Base-by-base conservation (phyloP, 192 early-diverging fungal genomes). In the Piromyces finnis region DNA sequence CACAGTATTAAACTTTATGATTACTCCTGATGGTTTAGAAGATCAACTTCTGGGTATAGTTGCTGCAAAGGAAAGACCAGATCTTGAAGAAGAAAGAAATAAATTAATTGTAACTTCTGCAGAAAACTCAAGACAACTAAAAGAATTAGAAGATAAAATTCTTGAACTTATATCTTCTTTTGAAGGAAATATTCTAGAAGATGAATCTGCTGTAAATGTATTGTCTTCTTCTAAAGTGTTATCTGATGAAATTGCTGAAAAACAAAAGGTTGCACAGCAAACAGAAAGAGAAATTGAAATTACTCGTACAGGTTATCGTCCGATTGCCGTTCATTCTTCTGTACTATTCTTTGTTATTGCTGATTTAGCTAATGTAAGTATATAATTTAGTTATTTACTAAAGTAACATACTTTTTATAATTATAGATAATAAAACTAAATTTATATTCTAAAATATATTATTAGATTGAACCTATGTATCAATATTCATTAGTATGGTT, bases 31-130 rank as follows among this genome's bases (percentile, higher is more conserved):
- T 80, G 89, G 89, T 80, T 82, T 90, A 18, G 89, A 90, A 79
- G 89, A 90, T 80, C 89, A 90, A 79, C 83, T 90, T 37, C 79
- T 90, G 27, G 89, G 89, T 32, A 90, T 90, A 82, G 89, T 90
- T 29, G 88, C 89, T 2, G 89, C 89, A 12, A 89, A 86, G 83
- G 89, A 90, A 79, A 81, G 89, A 51, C 89, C 89, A n/a, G 89
- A 90, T 78, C 85, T 90, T n/a, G 89, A 90, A 84, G 89, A 90
- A 78, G 89, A 90, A 79, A 90, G 90, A 81, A 90, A 90, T 77
- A 84, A 86, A 29, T 82, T 90, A 13, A 89, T 90, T 16, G 79
- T 90, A 18, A 80, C 88, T 30, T 88, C 86, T 17, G 89, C 89
- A 12, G 84, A 85, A 77, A 90, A 90, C 82, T 90, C 90, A 82